Percentiles rank a stretch among this genome's conserved stretches.
Conservation (phyloP, 345 rosid species). For the Tarenaya hassleriana region DNA sequence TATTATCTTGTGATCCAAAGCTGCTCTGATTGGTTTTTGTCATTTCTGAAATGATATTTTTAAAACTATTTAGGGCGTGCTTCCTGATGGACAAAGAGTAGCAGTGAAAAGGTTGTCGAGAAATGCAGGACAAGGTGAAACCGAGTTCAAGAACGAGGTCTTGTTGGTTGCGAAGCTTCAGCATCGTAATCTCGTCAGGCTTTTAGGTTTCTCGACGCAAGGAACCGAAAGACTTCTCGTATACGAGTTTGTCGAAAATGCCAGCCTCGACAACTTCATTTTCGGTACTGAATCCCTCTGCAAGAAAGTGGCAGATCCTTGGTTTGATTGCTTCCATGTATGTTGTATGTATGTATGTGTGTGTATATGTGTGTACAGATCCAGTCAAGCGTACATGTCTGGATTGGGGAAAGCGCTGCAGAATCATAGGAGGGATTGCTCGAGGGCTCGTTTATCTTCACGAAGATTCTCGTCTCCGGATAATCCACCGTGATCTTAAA, state of each 20-base stretch:
- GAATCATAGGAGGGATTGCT: conserved; percentile 28
- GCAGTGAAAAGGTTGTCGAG: conserved; percentile 29
- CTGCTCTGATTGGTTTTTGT: too few species aligned
- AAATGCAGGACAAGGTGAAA: conserved; percentile 33
- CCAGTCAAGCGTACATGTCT: conserved; percentile 19
- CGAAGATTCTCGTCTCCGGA: conserved; percentile 49
- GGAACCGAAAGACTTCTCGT: conserved; percentile 42
- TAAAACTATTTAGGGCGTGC: conserved; percentile 23
- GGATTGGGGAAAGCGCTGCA: conserved; percentile 26
- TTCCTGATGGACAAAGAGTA: conserved; percentile 26
- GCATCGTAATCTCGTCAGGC: conserved; percentile 43
- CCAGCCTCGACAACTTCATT: conserved; percentile 40
- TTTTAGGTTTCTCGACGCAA: conserved; percentile 33
- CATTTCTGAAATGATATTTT: too few species aligned
- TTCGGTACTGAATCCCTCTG: too few species aligned
- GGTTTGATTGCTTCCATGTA: neutral
- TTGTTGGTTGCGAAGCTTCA: conserved; percentile 44
- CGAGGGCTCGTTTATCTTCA: conserved; percentile 33
- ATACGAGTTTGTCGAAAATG: conserved; percentile 37
- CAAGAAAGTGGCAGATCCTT: too few species aligned
- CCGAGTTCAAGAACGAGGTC: conserved; percentile 47
- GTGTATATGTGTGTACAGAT: conserved; percentile 23
- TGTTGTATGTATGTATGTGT: conserved; percentile 12
- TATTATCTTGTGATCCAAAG: neutral
- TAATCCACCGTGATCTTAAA: too few species aligned